A percentile compares a stretch with the other conserved stretches of the same genome.
These are phyloP conservation scores for Saturnispora quitensis DNA, from an alignment of 805 yeast species.

Conservation along the genomic window DNA sequence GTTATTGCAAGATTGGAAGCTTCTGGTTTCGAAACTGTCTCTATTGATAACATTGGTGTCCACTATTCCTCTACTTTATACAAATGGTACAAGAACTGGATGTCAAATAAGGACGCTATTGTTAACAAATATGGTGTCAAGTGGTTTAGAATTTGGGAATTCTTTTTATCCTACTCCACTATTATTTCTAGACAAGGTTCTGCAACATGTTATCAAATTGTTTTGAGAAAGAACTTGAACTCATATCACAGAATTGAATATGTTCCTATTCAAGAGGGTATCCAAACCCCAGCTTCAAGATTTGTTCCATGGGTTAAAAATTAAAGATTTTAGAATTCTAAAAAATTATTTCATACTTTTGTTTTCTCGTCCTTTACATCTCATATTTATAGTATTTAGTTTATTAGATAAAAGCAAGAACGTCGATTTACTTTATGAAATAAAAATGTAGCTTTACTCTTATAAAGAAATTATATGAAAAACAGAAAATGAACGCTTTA, in stretches of 20 bases:
- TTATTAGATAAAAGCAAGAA: background rate
- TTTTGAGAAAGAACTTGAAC: constrained; percentile 82
- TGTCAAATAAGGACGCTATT: constrained; percentile 69
- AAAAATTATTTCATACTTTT: background rate
- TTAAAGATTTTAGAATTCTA: background rate
- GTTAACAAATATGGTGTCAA: constrained; percentile 73
- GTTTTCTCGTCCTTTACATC: background rate
- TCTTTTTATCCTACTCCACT: constrained; percentile 72
- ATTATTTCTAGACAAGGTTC: constrained; percentile 89
- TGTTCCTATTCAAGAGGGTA: constrained; percentile 69
- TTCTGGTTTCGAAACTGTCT: constrained; percentile 77
- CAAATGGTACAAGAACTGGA: constrained; percentile 95
- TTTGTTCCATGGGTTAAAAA: constrained; percentile 50
- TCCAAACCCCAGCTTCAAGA: constrained; percentile 47
- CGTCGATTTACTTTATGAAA: background rate
- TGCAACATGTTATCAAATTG: constrained; percentile 86
- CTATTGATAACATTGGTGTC: constrained; percentile 83
- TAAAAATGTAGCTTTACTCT: background rate
- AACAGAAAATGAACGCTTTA: background rate
- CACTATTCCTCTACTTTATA: constrained; percentile 86
- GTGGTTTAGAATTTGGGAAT: constrained; percentile 94
- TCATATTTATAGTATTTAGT: background rate
- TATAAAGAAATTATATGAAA: background rate
- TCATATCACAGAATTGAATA: constrained; percentile 76
- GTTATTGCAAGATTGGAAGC: constrained; percentile 70